Conservation (phyloP, 2,329 filamentous ascomycete species). For the Fusarium redolens region DNA sequence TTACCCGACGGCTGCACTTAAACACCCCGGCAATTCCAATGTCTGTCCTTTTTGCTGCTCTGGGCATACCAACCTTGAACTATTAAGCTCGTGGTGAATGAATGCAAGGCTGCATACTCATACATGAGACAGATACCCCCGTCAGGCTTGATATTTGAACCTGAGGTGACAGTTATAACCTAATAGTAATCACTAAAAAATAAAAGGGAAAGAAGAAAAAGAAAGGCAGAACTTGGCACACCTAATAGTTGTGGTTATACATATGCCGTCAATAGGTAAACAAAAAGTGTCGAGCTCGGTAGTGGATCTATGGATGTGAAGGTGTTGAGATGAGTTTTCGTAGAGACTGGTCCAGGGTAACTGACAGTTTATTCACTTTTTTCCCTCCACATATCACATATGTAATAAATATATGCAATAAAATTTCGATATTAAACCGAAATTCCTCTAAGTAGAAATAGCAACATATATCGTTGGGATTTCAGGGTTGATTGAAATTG, state of each 20-base stretch:
- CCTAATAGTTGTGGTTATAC: neutral
- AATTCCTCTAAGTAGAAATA: neutral
- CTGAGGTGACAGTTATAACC: neutral
- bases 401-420: neutral
- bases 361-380: neutral
- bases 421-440: neutral
- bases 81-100: neutral
- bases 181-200: neutral
- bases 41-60: neutral
- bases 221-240: neutral
- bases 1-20: neutral
- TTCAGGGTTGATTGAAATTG: neutral
- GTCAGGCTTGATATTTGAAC: neutral
- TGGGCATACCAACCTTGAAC: neutral
- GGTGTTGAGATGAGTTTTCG: neutral
- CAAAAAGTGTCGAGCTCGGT: neutral
- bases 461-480: neutral
- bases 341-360: neutral
- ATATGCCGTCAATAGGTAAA: neutral
- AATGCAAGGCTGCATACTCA: neutral
- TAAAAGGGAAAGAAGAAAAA: neutral
- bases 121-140: no score
- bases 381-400: neutral
- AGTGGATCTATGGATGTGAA: neutral
- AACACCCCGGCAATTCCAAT: neutral